Conservation (phyloP, 1,284 basidiomycete genomes). For the Violaceomyces palustris region DNA sequence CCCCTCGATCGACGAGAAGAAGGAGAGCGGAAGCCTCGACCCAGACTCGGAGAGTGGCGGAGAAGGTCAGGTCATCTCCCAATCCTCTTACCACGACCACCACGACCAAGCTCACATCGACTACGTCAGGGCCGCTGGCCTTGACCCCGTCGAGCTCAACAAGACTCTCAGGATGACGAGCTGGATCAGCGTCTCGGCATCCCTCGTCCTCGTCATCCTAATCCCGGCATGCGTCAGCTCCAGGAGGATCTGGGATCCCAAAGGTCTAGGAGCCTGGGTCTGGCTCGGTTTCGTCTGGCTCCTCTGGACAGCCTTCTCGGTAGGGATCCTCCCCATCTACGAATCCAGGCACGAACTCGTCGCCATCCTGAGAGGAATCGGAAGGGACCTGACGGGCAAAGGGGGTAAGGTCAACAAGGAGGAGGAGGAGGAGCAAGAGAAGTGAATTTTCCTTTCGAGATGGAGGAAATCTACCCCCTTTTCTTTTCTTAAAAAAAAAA, state of each 20-base stretch:
- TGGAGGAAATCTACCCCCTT: too few relatives aligned
- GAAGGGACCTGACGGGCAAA: constrained; percentile 44
- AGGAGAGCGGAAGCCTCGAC: neutral
- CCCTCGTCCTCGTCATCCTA: constrained; percentile 34
- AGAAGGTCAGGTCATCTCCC: neutral
- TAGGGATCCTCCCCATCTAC: constrained; percentile 77
- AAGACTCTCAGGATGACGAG: constrained; percentile 17
- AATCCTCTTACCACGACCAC: neutral
- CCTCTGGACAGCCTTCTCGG: constrained; percentile 62
- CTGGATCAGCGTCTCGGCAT: constrained; percentile 24
- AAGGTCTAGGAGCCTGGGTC: constrained; percentile 45
- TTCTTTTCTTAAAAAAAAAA: too few relatives aligned
- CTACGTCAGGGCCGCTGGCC: constrained; percentile 18
- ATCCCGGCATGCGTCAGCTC: constrained; percentile 39
- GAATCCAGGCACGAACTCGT: constrained; percentile 68
- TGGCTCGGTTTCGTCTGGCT: constrained; percentile 70
- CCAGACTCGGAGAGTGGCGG: neutral
- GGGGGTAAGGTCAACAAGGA: constrained; percentile 1
- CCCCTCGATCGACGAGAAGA: neutral
- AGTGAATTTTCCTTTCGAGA: too few relatives aligned
- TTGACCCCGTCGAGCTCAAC: constrained; percentile 31
- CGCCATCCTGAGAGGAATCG: constrained; percentile 62
- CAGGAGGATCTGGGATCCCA: constrained; percentile 29
- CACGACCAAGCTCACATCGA: constrained; percentile 1
- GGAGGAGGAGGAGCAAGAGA: too few relatives aligned